Evolutionary conservation across 768 basidiomycete species (phyloP), one percentile per base, ranked within the genome.

Genomic region (Phlebiopsis gigantea): DNA sequence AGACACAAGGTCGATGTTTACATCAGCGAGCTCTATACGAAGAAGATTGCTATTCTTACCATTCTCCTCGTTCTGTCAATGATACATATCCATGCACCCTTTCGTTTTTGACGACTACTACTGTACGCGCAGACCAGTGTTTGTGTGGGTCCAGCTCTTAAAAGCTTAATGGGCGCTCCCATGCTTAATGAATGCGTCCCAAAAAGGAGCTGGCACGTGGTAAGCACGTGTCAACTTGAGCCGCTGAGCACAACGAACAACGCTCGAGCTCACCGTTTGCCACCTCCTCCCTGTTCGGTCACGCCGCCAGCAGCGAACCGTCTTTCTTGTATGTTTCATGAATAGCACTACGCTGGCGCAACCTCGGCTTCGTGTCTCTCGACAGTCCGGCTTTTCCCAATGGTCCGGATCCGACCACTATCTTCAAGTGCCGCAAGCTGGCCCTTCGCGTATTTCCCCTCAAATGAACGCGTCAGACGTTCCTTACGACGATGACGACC

Each of bases 401-500:
- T 21, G 46, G 45, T 22, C 34, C 56, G 28, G 55, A 53, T 7
- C 57, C 43, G 44, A 47, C 44, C 54, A 57, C 57, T 25, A 31
- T 39, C 39, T 43, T 44, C 49, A 54, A 28, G 61, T 62, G 29
- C 67, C 67, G 19, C 47, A 62, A 49, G 69, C 71, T 24, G 70
- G 72, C 28, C 69, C 72, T 25, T 71, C 72, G 45, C 69, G 68
- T 44, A 30, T 61, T 26, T 56, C 64, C 17, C 55, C 60, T n/a
- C 59, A 56, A 25, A 47, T 63, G 59, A 60, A 66, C 46, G 55
- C 75, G 49, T 44, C 30, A n/a, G 72, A 75, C 48, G 60, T 61
- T 17, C 58, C 61, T 10, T 59, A 63, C 50, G 73, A 75, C 46
- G 68, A 73, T 12, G 72, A 75, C 57, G 66, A 69, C 15, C 69